Percentiles rank a stretch among this genome's conserved stretches.
Evolutionary conservation across 805 yeast genomes (phyloP).

Genomic region (Kazachstania africana): DNA sequence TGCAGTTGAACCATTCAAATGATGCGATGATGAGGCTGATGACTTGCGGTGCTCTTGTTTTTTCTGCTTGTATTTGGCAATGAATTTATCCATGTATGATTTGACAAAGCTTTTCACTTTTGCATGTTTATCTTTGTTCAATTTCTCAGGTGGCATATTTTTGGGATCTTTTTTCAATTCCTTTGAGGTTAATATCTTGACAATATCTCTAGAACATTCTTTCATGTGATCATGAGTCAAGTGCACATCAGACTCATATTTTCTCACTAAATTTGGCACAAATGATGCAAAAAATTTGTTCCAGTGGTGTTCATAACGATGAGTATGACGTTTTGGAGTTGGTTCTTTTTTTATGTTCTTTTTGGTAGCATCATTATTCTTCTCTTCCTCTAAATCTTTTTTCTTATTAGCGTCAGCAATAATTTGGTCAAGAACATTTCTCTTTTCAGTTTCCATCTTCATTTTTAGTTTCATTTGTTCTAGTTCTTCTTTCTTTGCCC

Average conservation of each 20-base stretch:
- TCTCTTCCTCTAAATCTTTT: conserved; percentile 18
- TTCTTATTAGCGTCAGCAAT: conserved; percentile 14
- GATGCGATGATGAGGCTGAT: no score
- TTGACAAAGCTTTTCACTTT: conserved; percentile 58
- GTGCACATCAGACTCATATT: conserved; percentile 38
- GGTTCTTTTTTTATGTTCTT: conserved; percentile 16
- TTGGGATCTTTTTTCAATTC: conserved; percentile 35
- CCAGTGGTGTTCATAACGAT: conserved; percentile 26
- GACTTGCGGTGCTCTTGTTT: no score
- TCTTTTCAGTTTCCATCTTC: conserved; percentile 18
- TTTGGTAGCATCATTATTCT: conserved; percentile 2
- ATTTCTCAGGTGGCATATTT: conserved; percentile 38
- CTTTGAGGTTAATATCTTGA: conserved; percentile 52
- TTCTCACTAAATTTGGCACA: conserved; percentile 70
- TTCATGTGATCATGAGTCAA: conserved; percentile 67
- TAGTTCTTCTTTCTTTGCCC: conserved; percentile 16
- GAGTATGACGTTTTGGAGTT: conserved; percentile 10
- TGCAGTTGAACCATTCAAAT: no score
- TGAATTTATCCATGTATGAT: conserved; percentile 55
- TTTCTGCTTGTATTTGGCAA: conserved; percentile 33
- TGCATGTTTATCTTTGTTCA: conserved; percentile 51
- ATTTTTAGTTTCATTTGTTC: conserved; percentile 13
- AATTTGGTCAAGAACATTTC: conserved; percentile 8
- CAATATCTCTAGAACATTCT: conserved; percentile 70
- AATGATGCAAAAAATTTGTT: conserved; percentile 46